Conservation (phyloP, 306 rosid species). For the Castanea mollissima region DNA sequence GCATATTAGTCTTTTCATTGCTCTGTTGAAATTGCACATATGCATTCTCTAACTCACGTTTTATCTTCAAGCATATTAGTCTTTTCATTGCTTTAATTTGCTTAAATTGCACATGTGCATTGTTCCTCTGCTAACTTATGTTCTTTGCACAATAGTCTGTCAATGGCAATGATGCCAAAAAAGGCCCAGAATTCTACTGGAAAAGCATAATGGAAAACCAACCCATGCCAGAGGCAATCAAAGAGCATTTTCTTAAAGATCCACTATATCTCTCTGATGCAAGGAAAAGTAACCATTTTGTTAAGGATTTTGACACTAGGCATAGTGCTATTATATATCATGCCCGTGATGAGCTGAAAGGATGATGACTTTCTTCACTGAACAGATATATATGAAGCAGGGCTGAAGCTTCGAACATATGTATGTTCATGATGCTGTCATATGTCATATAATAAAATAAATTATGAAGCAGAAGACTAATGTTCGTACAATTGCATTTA, state of each 20-base stretch:
- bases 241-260: conserved; percentile 35
- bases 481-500: no score
- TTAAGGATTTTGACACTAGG: conserved; percentile 40
- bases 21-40: not conserved
- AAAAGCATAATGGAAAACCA: conserved; percentile 53
- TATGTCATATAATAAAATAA: no score
- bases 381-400: not conserved
- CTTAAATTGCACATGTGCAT: not conserved
- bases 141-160: conserved; percentile 30
- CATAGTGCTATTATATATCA: conserved; percentile 54
- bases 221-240: conserved; percentile 64
- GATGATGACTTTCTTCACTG: no score
- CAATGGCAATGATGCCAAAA: conserved; percentile 41
- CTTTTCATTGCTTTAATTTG: not conserved
- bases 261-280: conserved; percentile 18
- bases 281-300: conserved; percentile 26
- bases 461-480: no score
- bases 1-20: not conserved
- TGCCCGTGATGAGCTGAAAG: conserved; percentile 19
- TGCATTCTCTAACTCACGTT: not conserved
- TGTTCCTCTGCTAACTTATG: not conserved
- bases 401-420: conserved; percentile 7
- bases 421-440: conserved; percentile 1
- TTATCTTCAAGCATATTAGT: not conserved
- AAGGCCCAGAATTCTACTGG: conserved; percentile 57